Percentiles rank a stretch among this genome's conserved stretches.
Evolutionary conservation across 108 stramenopile species (phyloP).

Genomic region (Skeletonema tropicum): DNA sequence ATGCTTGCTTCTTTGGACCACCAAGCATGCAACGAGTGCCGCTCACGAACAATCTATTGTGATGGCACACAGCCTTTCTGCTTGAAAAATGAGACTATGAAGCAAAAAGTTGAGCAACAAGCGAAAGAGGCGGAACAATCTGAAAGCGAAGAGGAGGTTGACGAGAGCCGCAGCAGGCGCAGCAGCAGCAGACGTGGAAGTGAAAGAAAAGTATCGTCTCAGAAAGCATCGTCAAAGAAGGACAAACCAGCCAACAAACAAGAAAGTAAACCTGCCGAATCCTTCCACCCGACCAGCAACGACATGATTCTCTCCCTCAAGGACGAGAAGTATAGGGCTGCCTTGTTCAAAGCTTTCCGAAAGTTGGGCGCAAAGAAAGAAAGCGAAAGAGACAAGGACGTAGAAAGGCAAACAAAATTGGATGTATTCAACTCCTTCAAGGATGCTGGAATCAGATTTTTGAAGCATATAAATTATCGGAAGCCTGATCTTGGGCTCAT

Average conservation of each 20-base stretch:
- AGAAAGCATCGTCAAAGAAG: not conserved
- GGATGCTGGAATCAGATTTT: not conserved
- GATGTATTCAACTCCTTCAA: not conserved
- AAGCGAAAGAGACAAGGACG: not conserved
- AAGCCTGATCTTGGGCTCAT: constrained; percentile 2
- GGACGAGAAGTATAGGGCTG: not conserved
- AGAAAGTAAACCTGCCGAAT: not conserved
- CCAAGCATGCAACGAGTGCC: not conserved
- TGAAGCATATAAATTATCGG: not conserved
- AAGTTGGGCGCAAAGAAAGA: constrained; percentile 1
- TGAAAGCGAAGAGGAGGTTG: not conserved
- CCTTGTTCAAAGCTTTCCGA: not conserved
- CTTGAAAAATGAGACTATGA: not conserved
- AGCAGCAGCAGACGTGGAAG: not conserved
- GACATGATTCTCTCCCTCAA: constrained; percentile 1
- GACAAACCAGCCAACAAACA: not conserved
- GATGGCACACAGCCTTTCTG: not conserved
- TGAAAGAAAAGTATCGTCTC: not conserved
- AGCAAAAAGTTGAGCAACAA: not conserved
- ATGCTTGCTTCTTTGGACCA: constrained; percentile 8
- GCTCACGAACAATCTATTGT: constrained; percentile 1
- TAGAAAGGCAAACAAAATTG: not conserved
- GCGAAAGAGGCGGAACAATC: not conserved
- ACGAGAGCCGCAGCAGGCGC: not conserved
- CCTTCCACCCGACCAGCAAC: not conserved